Base-by-base conservation (phyloP, 805 yeast genomes). In the Wickerhamiella vanderwaltii region DNA sequence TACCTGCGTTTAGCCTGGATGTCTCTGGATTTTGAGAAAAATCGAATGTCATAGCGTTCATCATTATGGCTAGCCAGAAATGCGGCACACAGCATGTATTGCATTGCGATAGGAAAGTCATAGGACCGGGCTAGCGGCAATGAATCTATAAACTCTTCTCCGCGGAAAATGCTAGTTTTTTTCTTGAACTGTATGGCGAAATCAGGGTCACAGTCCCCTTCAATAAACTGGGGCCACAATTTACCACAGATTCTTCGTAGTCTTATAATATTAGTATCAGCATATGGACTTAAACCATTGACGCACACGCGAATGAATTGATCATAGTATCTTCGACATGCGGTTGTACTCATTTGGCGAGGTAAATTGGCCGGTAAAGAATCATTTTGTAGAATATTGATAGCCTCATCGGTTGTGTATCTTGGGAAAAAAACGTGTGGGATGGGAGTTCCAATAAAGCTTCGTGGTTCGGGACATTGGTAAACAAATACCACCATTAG, bases 41-140 rank as follows among this genome's bases (percentile, higher is more conserved):
- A 64, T 39, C 74, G 71, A 52, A 76, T 62, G 58, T 86, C 96
- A 52, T 70, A 71, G 46, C 73, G 71, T 2, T 79, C 75, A 23
- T 79, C 81, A 43, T 75, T 73, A 54, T 72, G 81, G 0, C 95
- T 84, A 1, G 94, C 93, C 36, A 86, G 61, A 56, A 80, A 87
- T 1, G 94, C 77, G 1, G 95, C 84, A 24, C 85, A 69, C 12
- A 86, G 59, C n/a, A 87, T 60, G 53, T 71, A 83, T 53, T 30
- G 29, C 12, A 26, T n/a, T 4, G 29, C 28, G 3, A 11, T 29
- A 6, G 41, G 30, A 20, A 26, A 25, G 3, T 29, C 43, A 5
- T 26, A 33, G 9, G 43, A 22, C 12, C 24, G 35, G 4, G 41
- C 23, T 5, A 28, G 15, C 12, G 30, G 39, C 31, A 45, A 28